These are phyloP conservation scores for Moesziomyces parantarcticus DNA, from an alignment of 1,284 basidiomycete genomes.

Conservation along the genomic window DNA sequence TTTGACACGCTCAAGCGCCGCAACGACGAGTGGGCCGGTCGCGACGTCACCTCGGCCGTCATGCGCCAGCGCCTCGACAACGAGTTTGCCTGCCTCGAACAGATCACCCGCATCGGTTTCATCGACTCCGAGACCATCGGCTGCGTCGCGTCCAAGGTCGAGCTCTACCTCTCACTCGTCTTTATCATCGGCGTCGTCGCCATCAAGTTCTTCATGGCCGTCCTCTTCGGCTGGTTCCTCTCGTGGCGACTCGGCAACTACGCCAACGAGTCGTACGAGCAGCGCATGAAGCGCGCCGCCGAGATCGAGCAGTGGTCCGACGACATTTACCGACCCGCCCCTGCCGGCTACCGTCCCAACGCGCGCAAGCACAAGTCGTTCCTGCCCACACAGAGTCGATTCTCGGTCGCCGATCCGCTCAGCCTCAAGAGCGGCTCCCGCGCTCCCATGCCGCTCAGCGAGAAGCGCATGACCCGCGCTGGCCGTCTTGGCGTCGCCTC, in stretches of 20 bases:
- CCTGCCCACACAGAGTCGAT: constrained; percentile 74
- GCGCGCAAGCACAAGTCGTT: constrained; percentile 76
- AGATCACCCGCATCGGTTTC: constrained; percentile 87
- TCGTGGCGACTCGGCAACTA: constrained; percentile 94
- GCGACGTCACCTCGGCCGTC: constrained; percentile 88
- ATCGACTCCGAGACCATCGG: constrained; percentile 94
- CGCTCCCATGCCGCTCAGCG: constrained; percentile 35
- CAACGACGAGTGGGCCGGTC: constrained; percentile 80
- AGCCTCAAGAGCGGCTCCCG: constrained; percentile 49
- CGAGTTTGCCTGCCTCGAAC: constrained; percentile 84
- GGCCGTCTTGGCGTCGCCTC: constrained; percentile 51
- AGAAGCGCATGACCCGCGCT: constrained; percentile 48
- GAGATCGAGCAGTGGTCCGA: constrained; percentile 97
- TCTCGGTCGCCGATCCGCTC: constrained; percentile 67
- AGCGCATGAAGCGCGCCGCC: constrained; percentile 87
- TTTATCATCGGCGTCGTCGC: constrained; percentile 97
- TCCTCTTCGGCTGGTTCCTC: constrained; percentile 96
- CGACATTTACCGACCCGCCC: constrained; percentile 94
- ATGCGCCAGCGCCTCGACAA: constrained; percentile 74
- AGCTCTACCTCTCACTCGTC: constrained; percentile 92
- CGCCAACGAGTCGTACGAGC: constrained; percentile 89
- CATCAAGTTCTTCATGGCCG: constrained; percentile 96
- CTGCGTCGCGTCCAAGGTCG: constrained; percentile 92
- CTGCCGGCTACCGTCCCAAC: constrained; percentile 89
- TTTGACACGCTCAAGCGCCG: constrained; percentile 81